phyloP scores from a whole-genome alignment of 2,329 filamentous ascomycete species.

The Dactylellina drechsleri region DNA sequence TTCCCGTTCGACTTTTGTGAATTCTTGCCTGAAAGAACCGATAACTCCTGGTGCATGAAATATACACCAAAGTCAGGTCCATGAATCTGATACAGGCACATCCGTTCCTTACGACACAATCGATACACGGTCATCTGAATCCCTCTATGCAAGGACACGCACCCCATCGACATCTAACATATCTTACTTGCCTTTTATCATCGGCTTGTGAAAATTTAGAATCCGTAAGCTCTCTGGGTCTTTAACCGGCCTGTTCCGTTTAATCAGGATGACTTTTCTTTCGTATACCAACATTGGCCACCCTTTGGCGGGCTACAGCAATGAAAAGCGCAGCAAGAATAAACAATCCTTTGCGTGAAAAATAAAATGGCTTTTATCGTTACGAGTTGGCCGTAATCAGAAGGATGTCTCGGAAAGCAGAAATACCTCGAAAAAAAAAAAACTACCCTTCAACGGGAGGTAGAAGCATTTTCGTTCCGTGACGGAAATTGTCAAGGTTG shows the following conservation, averaged over 20 bases:
- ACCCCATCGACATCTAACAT: not conserved
- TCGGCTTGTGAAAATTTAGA: constrained; percentile 35
- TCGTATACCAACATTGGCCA: constrained; percentile 15
- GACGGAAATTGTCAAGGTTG: constrained; percentile 30
- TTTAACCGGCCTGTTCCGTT: constrained; percentile 51
- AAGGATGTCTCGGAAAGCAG: constrained; percentile 50
- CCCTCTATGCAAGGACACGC: constrained; percentile 26
- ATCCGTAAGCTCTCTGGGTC: constrained; percentile 36
- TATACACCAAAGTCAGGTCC: not conserved
- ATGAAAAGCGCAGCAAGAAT: constrained; percentile 30
- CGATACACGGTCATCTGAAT: constrained; percentile 37
- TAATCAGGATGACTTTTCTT: constrained; percentile 24
- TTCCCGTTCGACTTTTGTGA: constrained; percentile 16
- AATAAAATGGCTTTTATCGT: constrained; percentile 19
- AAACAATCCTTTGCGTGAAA: constrained; percentile 28
- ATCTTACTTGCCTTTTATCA: constrained; percentile 7
- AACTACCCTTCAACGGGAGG: constrained; percentile 3
- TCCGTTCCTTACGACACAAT: constrained; percentile 41
- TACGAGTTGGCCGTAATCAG: constrained; percentile 36
- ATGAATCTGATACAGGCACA: constrained; percentile 32
- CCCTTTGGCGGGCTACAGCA: constrained; percentile 38
- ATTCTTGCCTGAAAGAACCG: constrained; percentile 26
- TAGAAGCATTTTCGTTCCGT: constrained; percentile 33
- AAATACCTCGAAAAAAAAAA: constrained; percentile 48
- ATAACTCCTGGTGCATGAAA: constrained; percentile 18